These are phyloP conservation scores for grape (Vitis vinifera) DNA, from an alignment of 164 flowering plant species.

Conservation along the genomic window ASM3070453v1 NC_081812.1:271501-272000, in stretches of 20 bases:
- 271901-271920: slow-evolving; percentile 75
- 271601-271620: neutral
- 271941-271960: slow-evolving; percentile 4
- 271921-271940: slow-evolving; percentile 88
- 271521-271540: slow-evolving; percentile 59
- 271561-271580: slow-evolving; percentile 65
- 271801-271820: neutral
- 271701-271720: slow-evolving; percentile 95
- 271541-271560: slow-evolving; percentile 56
- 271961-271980: neutral
- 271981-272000: neutral
- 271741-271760: slow-evolving; percentile 68
- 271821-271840: neutral
- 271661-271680: neutral
- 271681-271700: slow-evolving; percentile 25
- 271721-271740: slow-evolving; percentile 55
- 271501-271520: slow-evolving; percentile 55
- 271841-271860: slow-evolving; percentile 55
- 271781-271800: slow-evolving; percentile 1
- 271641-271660: neutral
- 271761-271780: slow-evolving; percentile 86
- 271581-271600: slow-evolving; percentile 67
- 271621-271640: neutral
- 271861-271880: slow-evolving; percentile 78
- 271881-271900: slow-evolving; percentile 71